Conservation (phyloP, 306 rosid species). For the Medicago truncatula region DNA sequence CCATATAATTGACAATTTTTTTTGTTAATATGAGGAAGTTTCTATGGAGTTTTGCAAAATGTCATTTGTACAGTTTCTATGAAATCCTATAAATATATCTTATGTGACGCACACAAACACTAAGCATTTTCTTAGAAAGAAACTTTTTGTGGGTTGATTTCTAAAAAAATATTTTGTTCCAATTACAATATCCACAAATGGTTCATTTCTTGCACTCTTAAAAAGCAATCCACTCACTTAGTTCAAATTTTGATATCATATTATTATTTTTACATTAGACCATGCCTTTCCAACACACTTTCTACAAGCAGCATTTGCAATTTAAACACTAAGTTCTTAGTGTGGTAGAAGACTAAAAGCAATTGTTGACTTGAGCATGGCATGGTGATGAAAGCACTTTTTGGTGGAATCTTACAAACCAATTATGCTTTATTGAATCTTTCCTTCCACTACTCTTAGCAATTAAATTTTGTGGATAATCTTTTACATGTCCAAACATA, state of each 20-base stretch:
- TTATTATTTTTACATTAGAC: slow-evolving; percentile 9
- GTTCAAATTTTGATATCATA: slow-evolving; percentile 19
- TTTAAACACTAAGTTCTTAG: neutral
- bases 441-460: slow-evolving; percentile 6
- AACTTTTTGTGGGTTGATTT: slow-evolving; percentile 4
- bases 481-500: neutral
- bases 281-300: slow-evolving; percentile 34
- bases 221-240: slow-evolving; percentile 37
- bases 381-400: slow-evolving; percentile 37
- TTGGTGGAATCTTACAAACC: slow-evolving; percentile 32
- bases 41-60: slow-evolving; percentile 18
- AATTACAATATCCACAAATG: slow-evolving; percentile 22
- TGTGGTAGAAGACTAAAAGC: slow-evolving; percentile 32
- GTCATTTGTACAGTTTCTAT: neutral
- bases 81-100: neutral
- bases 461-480: neutral
- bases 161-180: slow-evolving; percentile 28
- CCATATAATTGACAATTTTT: slow-evolving; percentile 1
- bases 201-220: slow-evolving; percentile 14
- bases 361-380: slow-evolving; percentile 40
- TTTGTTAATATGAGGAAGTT: slow-evolving; percentile 11
- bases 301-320: slow-evolving; percentile 30
- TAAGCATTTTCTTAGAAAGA: slow-evolving; percentile 12
- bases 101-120: slow-evolving; percentile 31
- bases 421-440: slow-evolving; percentile 33